Evolutionary conservation across 257 asterid genomes (phyloP), one percentile per base, ranked within the genome.

Genomic region (Ajuga chamaepitys): DNA sequence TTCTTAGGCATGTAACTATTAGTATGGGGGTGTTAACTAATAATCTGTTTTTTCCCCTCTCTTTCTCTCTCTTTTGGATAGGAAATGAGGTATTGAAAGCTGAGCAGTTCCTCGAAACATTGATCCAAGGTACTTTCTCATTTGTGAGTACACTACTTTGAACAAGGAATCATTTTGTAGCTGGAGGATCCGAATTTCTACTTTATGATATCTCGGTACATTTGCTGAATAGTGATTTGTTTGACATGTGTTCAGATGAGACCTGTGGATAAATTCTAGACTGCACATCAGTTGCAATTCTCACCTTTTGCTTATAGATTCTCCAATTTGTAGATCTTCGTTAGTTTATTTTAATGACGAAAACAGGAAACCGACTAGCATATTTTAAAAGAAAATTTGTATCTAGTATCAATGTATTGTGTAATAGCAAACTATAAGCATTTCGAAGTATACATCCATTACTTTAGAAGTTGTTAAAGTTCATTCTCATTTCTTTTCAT

Each of bases 51-150:
- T 71, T 75, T 52, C 64, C 32, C n/a, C n/a, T n/a, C n/a, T n/a
- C n/a, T n/a, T n/a, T n/a, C n/a, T n/a, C n/a, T n/a, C n/a, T n/a
- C n/a, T 69, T 70, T 51, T 72, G 73, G 50, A 13, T 79, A 89
- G 99, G 99, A 44, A 78, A 93, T 24, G 91, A 89, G 77, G 73
- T 88, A 8, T 47, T 89, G 76, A 86, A 72, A 80, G 83, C 83
- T 17, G 97, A 93, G 81, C 88, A 73, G 86, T 83, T 87, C 68
- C 95, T 90, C 2, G 99, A 93, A 83, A 76, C 88, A 73, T 67
- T 93, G 73, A 90, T 93, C 66, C 69, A 75, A 84, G 99, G 99
- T 88, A 83, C 54, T 63, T 72, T 53, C 55, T 53, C 58, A 9
- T 46, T 50, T 2, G 0, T 48, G 40, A 30, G 40, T 40, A 30